Conservation (phyloP, 495 filamentous ascomycete genomes). For the Schizothecium vesticola region DNA sequence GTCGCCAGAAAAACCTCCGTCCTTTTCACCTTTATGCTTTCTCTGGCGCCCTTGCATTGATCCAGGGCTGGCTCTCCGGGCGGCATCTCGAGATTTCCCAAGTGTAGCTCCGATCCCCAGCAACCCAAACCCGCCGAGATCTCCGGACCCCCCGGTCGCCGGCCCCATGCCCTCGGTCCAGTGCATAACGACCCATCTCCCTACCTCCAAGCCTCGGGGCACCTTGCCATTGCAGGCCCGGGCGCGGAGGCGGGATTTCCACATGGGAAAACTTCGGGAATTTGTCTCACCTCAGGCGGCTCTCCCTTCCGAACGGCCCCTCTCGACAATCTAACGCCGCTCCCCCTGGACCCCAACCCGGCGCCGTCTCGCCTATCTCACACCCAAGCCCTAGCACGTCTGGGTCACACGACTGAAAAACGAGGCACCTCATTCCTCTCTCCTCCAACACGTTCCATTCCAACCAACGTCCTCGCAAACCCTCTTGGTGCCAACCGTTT, state of each 20-base stretch:
- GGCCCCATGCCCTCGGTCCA: neutral
- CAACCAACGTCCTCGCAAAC: neutral
- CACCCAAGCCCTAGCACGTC: neutral
- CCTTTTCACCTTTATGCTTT: too few relatives aligned
- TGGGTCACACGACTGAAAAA: neutral
- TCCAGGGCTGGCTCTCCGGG: neutral
- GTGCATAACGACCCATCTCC: neutral
- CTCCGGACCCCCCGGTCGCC: neutral
- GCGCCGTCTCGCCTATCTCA: neutral
- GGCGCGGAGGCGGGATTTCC: neutral
- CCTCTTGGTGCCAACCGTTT: neutral
- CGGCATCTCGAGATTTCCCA: neutral
- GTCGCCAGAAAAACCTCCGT: neutral
- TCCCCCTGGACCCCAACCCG: neutral
- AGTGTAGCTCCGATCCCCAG: too few relatives aligned
- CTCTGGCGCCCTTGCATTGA: neutral
- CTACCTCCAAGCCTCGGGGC: neutral
- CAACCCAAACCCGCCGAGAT: neutral
- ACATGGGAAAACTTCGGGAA: constrained; percentile 12
- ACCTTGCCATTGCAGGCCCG: neutral
- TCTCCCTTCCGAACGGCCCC: neutral
- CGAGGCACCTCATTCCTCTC: too few relatives aligned
- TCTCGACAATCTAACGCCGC: constrained; percentile 30
- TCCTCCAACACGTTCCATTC: neutral
- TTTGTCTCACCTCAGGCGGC: neutral